Evolutionary conservation across 345 rosid species (phyloP), one percentile per base, ranked within the genome.

Genomic region (Erysimum cheiranthoides): DNA sequence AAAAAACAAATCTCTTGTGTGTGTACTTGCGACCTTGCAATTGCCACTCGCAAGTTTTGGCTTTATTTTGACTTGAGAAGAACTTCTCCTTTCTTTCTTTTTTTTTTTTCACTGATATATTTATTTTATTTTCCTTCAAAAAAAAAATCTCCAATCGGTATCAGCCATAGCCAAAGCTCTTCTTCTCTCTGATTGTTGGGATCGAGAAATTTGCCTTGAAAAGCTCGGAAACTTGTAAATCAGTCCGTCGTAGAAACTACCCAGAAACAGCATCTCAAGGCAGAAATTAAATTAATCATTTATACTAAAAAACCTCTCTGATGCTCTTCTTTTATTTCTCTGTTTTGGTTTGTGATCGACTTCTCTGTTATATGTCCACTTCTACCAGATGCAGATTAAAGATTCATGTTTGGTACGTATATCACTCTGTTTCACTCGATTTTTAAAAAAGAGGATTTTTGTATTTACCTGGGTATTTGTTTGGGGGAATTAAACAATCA

Each of bases 21-120:
- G 30, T 70, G 72, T 66, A 46, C 68, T 65, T 71, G 73, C 61
- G 45, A 57, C 76, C 71, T 71, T 49, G 78, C 63, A 73, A 43
- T 30, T 51, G 65, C 71, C 38, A 54, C 50, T 68, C 74, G 60
- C 63, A 78, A 78, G 64, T 75, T 36, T 72, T 66, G 81, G 81
- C 77, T 78, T 78, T 71, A 78, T 66, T 71, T 77, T 71, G 68
- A 78, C 73, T 78, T 63, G 13, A 40, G 53, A 71, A 63, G 66
- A 77, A 77, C 63, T 71, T 64, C 77, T 66, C 21, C 76, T 46
- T 36, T 62, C 25, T 21, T 21, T 21, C 25, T 39, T 51, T 17
- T 61, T 58, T 7, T 66, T 30, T 30, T 61, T 39, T 27, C 52
- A 28, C 66, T 46, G 10, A 54, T 35, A 7, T 52, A 47, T 66